A percentile compares a stretch with the other conserved stretches of the same genome.
Conservation (phyloP, 768 basidiomycete species). For the Psilocybe sp. region DNA sequence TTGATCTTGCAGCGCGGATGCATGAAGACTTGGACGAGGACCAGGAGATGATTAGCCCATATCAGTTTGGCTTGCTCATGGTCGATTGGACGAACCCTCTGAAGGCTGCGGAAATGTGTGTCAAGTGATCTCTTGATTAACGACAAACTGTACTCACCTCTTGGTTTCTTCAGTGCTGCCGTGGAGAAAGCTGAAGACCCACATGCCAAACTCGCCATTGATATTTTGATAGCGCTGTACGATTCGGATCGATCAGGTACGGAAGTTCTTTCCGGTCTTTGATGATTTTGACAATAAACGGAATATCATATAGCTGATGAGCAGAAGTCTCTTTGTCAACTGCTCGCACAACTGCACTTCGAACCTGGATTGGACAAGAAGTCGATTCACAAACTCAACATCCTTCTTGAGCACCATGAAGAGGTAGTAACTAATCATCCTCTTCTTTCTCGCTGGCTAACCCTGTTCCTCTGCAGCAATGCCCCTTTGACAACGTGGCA, state of each 20-base stretch:
- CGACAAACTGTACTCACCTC: slow-evolving; percentile 2
- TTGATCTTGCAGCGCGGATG: slow-evolving; percentile 54
- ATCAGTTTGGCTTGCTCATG: slow-evolving; percentile 76
- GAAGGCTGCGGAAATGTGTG: slow-evolving; percentile 53
- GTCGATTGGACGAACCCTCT: slow-evolving; percentile 88
- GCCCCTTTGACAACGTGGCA: slow-evolving; percentile 52
- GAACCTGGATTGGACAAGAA: slow-evolving; percentile 33
- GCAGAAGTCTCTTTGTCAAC: slow-evolving; percentile 61
- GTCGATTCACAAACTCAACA: slow-evolving; percentile 43
- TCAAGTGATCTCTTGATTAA: slow-evolving; percentile 1
- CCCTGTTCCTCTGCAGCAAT: slow-evolving; percentile 38
- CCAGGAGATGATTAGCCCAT: slow-evolving; percentile 68
- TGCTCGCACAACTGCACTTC: slow-evolving; percentile 59
- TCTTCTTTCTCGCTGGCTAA: not conserved
- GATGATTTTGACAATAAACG: not conserved
- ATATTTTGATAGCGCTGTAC: slow-evolving; percentile 49
- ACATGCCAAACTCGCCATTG: slow-evolving; percentile 59
- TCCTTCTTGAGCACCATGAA: slow-evolving; percentile 49
- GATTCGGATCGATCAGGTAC: slow-evolving; percentile 45
- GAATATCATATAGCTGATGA: slow-evolving; percentile 43
- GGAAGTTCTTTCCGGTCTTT: slow-evolving; percentile 3
- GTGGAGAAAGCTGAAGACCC: slow-evolving; percentile 17
- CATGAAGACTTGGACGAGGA: slow-evolving; percentile 68
- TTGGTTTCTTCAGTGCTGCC: slow-evolving; percentile 11
- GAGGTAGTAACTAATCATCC: slow-evolving; percentile 31